Percentiles rank a stretch among this genome's conserved stretches.
Conservation (phyloP, 441 rosid genomes). For the Sinapis alba region DNA sequence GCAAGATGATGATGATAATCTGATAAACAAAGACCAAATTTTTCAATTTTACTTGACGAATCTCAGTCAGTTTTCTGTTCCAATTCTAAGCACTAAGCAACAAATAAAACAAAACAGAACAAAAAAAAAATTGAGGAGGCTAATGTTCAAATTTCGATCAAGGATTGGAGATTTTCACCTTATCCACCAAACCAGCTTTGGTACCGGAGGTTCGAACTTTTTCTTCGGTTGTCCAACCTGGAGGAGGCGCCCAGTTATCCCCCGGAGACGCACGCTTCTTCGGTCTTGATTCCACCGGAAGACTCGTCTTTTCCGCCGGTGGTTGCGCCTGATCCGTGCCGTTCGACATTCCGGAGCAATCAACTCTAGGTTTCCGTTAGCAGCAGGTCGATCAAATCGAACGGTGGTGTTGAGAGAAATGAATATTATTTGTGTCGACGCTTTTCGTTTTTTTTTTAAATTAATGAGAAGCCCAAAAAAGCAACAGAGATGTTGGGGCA, state of each 20-base stretch:
- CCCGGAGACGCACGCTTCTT: constrained; percentile 43
- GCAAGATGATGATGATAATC: background rate
- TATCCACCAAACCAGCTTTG: constrained; percentile 71
- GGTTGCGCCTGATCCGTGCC: constrained; percentile 16
- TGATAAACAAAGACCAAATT: no score
- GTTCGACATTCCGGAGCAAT: constrained; percentile 15
- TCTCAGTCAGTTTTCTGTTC: background rate
- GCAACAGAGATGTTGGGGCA: background rate
- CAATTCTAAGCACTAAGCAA: background rate
- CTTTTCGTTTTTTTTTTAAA: background rate
- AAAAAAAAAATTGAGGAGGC: background rate
- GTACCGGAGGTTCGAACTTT: constrained; percentile 66
- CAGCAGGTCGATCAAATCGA: constrained; percentile 1
- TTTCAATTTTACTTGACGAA: no score
- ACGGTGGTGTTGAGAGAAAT: background rate
- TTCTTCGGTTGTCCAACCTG: constrained; percentile 76
- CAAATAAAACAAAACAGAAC: no score
- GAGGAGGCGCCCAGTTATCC: constrained; percentile 63
- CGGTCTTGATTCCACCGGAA: constrained; percentile 21
- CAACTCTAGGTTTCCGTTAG: constrained; percentile 21
- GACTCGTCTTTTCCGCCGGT: constrained; percentile 15
- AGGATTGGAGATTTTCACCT: constrained; percentile 33
- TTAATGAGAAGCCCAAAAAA: background rate
- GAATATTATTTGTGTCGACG: background rate
- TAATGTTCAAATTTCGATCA: background rate